Conservation (phyloP, 2,329 filamentous ascomycete genomes). For the Sporothrix phasma region DNA sequence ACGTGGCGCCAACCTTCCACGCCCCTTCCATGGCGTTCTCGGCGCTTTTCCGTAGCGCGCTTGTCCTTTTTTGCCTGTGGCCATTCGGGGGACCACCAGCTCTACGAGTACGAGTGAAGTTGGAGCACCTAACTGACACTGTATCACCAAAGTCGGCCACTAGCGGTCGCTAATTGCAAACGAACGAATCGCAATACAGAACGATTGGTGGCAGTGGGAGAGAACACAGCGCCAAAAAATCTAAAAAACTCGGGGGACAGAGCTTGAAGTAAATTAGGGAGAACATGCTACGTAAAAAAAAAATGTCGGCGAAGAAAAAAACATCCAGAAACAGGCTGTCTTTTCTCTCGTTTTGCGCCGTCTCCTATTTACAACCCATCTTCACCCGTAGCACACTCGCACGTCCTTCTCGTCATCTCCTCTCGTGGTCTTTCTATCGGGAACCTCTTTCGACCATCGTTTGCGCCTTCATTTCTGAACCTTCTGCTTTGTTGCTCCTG, state of each 20-base stretch:
- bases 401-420: conserved; percentile 5
- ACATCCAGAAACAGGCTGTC: background rate
- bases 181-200: conserved; percentile 4
- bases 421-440: background rate
- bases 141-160: conserved; percentile 4
- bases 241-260: background rate
- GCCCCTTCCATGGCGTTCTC: conserved; percentile 1
- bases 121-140: background rate
- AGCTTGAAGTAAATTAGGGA: background rate
- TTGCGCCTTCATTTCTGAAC: background rate
- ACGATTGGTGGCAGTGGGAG: background rate
- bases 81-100: background rate
- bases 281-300: conserved; percentile 5
- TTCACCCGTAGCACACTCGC: background rate
- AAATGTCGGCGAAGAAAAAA: conserved; percentile 3
- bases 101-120: background rate
- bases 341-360: conserved; percentile 7
- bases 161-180: background rate
- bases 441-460: background rate
- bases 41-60: conserved; percentile 1
- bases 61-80: background rate
- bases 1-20: background rate
- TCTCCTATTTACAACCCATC: background rate
- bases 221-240: background rate
- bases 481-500: background rate